These are phyloP conservation scores for Cucurbita maxima DNA, from an alignment of 306 rosid genomes.

Conservation along the genomic window DNA sequence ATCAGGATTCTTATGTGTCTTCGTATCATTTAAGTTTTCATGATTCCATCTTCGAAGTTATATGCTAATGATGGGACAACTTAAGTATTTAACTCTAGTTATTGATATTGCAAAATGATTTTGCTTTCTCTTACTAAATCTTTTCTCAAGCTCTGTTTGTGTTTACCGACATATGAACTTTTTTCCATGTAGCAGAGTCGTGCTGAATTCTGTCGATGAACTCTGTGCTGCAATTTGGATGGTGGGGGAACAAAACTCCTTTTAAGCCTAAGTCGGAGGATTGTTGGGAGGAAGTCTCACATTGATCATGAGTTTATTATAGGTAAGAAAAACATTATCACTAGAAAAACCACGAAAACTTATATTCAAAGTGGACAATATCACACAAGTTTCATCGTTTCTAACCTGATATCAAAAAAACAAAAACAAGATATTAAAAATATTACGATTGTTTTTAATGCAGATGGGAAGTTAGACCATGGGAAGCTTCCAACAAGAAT, in stretches of 20 bases:
- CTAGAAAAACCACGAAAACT: too few relatives aligned
- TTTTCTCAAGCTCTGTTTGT: neutral
- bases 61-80: conserved; percentile 1
- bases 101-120: neutral
- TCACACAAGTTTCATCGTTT: too few relatives aligned
- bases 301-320: too few relatives aligned
- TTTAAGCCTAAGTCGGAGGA: too few relatives aligned
- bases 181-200: neutral
- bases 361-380: too few relatives aligned
- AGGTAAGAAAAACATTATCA: too few relatives aligned
- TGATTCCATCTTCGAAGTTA: neutral
- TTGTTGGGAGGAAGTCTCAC: too few relatives aligned
- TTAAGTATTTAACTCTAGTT: neutral
- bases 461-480: neutral
- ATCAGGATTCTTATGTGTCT: neutral
- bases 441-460: neutral
- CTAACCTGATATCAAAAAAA: too few relatives aligned
- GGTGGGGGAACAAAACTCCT: neutral
- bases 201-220: neutral
- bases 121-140: neutral
- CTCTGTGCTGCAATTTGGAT: neutral
- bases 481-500: neutral
- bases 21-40: neutral
- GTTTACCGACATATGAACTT: neutral
- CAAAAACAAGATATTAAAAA: too few relatives aligned